Evolutionary conservation across 306 rosid genomes (phyloP).

Genomic region (Quercus suber): DNA sequence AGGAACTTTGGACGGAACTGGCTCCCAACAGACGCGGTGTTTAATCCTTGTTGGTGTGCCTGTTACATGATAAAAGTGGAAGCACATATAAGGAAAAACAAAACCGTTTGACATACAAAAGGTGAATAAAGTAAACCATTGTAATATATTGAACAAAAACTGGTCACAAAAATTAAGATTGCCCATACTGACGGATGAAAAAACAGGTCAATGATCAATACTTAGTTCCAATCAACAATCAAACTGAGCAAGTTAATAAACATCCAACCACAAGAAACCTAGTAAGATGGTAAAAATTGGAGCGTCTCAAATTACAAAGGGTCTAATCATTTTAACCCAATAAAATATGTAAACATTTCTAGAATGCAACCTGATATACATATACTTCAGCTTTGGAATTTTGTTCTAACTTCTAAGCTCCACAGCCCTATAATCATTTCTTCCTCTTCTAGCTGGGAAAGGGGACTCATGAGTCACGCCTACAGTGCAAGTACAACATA

Average conservation of each 20-base stretch:
- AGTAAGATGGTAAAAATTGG: neutral
- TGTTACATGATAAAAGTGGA: neutral
- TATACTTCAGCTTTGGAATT: neutral
- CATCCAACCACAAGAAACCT: neutral
- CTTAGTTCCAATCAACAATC: neutral
- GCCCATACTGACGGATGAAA: neutral
- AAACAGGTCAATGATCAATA: neutral
- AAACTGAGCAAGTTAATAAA: neutral
- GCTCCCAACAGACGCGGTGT: neutral
- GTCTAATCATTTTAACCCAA: neutral
- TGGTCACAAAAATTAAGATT: neutral
- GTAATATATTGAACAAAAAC: neutral
- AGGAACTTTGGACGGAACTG: neutral
- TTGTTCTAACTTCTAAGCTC: no score
- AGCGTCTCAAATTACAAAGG: neutral
- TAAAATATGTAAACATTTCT: neutral
- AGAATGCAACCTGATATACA: neutral
- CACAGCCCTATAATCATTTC: neutral
- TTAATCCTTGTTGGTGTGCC: neutral
- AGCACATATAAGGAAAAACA: neutral
- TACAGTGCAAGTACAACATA: neutral
- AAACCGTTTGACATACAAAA: neutral
- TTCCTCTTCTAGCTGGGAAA: neutral
- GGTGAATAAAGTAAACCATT: neutral
- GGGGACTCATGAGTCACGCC: neutral